phyloP scores from a whole-genome alignment of 163 green algal genomes.

The Scenedesmus sp. region DNA sequence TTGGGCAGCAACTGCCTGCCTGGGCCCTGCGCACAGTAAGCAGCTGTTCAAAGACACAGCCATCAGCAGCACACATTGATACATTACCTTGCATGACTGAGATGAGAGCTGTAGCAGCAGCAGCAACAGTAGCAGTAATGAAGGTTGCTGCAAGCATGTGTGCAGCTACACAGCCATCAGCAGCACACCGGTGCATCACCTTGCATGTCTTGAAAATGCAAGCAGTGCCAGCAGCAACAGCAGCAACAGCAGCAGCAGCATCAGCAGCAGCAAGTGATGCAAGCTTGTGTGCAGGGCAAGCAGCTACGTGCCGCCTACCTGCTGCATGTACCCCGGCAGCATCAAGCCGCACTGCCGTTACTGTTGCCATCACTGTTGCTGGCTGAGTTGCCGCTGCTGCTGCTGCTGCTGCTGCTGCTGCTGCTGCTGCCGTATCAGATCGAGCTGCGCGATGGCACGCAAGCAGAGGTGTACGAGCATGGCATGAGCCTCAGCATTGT shows the following conservation, averaged over 20 bases:
- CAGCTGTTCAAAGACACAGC: too few species aligned
- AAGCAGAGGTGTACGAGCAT: conserved; percentile 65
- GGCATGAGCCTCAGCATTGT: conserved; percentile 72
- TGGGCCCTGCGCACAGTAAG: conserved; percentile 34
- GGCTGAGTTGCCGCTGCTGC: not conserved
- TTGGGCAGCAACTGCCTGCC: not conserved
- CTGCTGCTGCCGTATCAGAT: conserved; percentile 48
- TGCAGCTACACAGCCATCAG: not conserved
- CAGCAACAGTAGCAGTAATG: not conserved
- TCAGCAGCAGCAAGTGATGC: too few species aligned
- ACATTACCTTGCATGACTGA: not conserved
- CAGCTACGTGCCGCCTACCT: too few species aligned
- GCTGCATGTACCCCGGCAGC: too few species aligned
- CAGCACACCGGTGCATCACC: not conserved
- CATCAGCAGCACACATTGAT: too few species aligned
- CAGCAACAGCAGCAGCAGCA: not conserved
- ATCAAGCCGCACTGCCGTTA: too few species aligned
- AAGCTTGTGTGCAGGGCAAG: too few species aligned
- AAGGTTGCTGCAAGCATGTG: too few species aligned
- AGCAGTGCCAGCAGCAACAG: not conserved
- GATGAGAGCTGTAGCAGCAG: not conserved
- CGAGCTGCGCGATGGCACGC: conserved; percentile 55
- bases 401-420: not conserved
- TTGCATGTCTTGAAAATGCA: not conserved
- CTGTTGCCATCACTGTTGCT: not conserved